Percentiles rank a stretch among this genome's conserved stretches.
Evolutionary conservation across 2,329 filamentous ascomycete genomes (phyloP).

Genomic region (Aspergillus texensis): DNA sequence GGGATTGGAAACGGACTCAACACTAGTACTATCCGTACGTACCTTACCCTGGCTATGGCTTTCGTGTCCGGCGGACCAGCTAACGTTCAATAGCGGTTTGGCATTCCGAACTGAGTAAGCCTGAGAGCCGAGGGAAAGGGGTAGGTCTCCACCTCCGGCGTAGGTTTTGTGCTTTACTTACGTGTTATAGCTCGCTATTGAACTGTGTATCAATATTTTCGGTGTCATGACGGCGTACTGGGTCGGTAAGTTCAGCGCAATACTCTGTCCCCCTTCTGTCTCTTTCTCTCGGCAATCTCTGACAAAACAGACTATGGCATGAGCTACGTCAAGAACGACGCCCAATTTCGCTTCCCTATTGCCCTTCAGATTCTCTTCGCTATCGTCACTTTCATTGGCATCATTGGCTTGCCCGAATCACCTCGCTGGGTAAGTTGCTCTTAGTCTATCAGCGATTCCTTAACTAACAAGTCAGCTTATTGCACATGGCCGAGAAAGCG

Average conservation of each 20-base stretch:
- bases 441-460: too few species aligned
- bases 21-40: conserved; percentile 41
- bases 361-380: conserved; percentile 38
- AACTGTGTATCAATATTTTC: conserved; percentile 33
- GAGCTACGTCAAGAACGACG: conserved; percentile 29
- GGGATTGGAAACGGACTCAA: conserved; percentile 52
- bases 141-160: conserved; percentile 18
- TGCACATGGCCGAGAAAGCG: conserved; percentile 35
- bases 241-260: conserved; percentile 28
- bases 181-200: conserved; percentile 28
- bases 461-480: conserved; percentile 28
- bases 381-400: conserved; percentile 27
- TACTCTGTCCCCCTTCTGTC: neutral
- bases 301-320: conserved; percentile 28
- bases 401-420: conserved; percentile 48
- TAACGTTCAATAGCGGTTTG: conserved; percentile 27
- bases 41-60: neutral
- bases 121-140: conserved; percentile 31
- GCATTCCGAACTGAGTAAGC: conserved; percentile 34
- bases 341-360: conserved; percentile 37
- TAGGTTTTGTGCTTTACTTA: conserved; percentile 12
- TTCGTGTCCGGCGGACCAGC: neutral
- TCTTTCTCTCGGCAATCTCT: neutral
- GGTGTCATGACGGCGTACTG: conserved; percentile 38
- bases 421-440: conserved; percentile 39